Conservation (phyloP, 306 rosid species). For the Glycine tomentella region DNA sequence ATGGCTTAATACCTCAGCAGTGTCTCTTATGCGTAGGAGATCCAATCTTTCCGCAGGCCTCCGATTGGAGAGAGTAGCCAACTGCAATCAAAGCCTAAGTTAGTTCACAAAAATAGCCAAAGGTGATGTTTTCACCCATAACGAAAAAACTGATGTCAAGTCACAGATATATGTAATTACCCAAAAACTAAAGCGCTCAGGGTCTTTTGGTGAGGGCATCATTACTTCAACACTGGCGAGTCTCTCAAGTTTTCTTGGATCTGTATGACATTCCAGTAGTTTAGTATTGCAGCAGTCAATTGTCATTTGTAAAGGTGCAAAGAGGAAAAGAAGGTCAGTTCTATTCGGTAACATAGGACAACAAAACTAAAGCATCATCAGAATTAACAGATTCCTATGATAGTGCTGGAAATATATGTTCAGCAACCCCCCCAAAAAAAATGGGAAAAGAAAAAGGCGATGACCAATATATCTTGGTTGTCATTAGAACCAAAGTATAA, state of each 20-base stretch:
- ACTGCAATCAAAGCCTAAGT: slow-evolving; percentile 58
- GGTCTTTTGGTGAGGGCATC: slow-evolving; percentile 85
- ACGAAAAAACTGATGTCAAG: slow-evolving; percentile 1
- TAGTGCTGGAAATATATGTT: neutral
- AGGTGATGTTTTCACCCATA: neutral
- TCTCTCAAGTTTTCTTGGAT: slow-evolving; percentile 79
- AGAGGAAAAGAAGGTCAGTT: slow-evolving; percentile 19
- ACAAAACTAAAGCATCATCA: neutral
- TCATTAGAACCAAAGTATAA: too few species aligned
- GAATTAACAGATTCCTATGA: neutral
- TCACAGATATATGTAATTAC: slow-evolving; percentile 48
- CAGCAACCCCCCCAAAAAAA: too few species aligned
- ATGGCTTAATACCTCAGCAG: slow-evolving; percentile 70
- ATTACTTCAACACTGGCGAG: slow-evolving; percentile 72
- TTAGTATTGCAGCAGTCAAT: slow-evolving; percentile 26
- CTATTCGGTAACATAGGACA: neutral
- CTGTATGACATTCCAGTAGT: slow-evolving; percentile 51
- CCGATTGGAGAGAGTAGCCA: slow-evolving; percentile 75
- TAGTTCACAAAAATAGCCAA: slow-evolving; percentile 32
- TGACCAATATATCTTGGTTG: too few species aligned
- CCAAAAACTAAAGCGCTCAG: slow-evolving; percentile 97
- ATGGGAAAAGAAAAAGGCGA: too few species aligned
- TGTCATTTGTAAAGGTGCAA: slow-evolving; percentile 33
- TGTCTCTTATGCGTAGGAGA: slow-evolving; percentile 75
- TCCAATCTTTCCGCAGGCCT: slow-evolving; percentile 89